Percentiles rank a stretch among this genome's conserved stretches.
Evolutionary conservation across 176 grass and related monocot genomes (phyloP).

Genomic region (Carex cristatella): DNA sequence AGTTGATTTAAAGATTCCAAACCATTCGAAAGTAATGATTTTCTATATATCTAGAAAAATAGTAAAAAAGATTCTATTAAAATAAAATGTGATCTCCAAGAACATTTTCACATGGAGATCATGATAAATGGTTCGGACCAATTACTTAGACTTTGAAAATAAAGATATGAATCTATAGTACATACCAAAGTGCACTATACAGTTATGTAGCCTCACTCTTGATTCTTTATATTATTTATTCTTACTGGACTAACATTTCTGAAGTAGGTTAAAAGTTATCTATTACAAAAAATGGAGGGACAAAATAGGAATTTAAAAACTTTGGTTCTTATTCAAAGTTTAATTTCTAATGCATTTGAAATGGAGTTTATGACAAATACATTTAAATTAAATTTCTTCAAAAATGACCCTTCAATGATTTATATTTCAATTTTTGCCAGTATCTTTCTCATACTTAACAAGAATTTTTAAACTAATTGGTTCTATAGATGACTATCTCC

Average conservation of each 20-base stretch:
- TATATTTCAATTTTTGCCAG: background rate
- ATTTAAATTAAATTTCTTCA: background rate
- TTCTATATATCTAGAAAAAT: too few species aligned
- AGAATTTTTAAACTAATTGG: background rate
- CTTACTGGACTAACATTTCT: background rate
- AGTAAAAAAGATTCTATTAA: too few species aligned
- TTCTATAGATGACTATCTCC: constrained; percentile 44
- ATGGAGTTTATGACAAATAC: background rate
- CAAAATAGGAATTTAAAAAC: background rate
- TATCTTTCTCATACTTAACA: background rate
- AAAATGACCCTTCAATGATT: background rate
- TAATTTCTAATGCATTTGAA: background rate
- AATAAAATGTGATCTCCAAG: too few species aligned
- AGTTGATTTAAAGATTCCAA: too few species aligned
- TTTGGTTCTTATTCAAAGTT: background rate
- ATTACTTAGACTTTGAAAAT: too few species aligned
- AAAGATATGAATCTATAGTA: too few species aligned
- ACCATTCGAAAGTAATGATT: too few species aligned
- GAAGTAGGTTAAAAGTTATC: background rate
- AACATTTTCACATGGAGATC: too few species aligned
- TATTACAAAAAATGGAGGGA: background rate
- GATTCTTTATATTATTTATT: too few species aligned
- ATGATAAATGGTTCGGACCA: too few species aligned
- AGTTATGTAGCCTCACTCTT: too few species aligned
- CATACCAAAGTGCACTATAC: too few species aligned